Conservation (phyloP, 2,329 filamentous ascomycete species). For the Pseudogymnoascus destructans region DNA sequence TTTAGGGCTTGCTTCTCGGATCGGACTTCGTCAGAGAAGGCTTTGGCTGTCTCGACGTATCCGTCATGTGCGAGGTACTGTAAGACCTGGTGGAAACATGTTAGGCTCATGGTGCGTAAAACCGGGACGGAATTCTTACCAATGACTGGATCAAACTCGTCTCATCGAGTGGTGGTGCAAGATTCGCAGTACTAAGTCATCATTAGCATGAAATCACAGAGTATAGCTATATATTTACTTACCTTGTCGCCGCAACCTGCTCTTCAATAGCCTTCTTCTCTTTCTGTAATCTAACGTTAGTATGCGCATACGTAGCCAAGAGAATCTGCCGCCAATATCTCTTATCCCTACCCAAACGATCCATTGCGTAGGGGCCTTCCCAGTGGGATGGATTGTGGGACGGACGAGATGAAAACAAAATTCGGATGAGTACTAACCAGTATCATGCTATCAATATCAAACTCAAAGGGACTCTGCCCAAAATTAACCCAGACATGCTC, state of each 20-base stretch:
- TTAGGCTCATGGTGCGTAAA: neutral
- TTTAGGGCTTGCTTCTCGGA: constrained; percentile 59
- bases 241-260: constrained; percentile 42
- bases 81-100: constrained; percentile 35
- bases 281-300: constrained; percentile 14
- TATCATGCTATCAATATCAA: constrained; percentile 81
- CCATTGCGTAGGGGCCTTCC: neutral
- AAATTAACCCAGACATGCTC: constrained; percentile 53
- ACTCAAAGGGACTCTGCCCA: constrained; percentile 67
- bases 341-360: neutral
- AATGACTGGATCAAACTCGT: constrained; percentile 69
- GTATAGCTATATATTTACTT: constrained; percentile 5
- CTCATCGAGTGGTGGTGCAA: constrained; percentile 54
- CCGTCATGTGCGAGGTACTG: constrained; percentile 93
- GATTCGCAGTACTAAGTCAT: constrained; percentile 28
- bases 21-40: constrained; percentile 72
- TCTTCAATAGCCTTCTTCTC: constrained; percentile 21
- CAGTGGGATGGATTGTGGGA: neutral
- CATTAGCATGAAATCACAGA: neutral
- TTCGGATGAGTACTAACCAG: constrained; percentile 38
- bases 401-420: neutral
- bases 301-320: neutral
- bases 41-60: constrained; percentile 82
- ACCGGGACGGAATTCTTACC: constrained; percentile 31
- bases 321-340: neutral